These are phyloP conservation scores for Nepenthes alata DNA, from an alignment of 179 eudicot species.

Conservation along the genomic window DNA sequence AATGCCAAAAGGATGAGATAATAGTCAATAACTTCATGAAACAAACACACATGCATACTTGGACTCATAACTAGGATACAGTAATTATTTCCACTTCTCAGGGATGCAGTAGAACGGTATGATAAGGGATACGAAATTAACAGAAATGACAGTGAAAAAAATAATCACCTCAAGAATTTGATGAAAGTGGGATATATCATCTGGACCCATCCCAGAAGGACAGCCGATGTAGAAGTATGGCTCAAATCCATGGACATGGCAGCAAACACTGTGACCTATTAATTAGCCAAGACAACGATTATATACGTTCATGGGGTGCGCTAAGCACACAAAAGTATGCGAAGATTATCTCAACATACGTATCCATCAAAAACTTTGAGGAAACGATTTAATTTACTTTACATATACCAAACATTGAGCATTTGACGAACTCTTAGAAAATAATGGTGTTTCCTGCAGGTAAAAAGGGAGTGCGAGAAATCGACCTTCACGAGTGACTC, in stretches of 20 bases:
- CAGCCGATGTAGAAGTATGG: slow-evolving; percentile 89
- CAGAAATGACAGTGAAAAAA: not conserved
- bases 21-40: not conserved
- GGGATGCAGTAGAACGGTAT: not conserved
- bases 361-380: too few species aligned
- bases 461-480: not conserved
- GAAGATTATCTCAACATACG: too few species aligned
- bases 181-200: slow-evolving; percentile 79
- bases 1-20: slow-evolving; percentile 7
- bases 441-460: not conserved
- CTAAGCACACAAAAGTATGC: too few species aligned
- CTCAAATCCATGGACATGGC: slow-evolving; percentile 95
- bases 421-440: too few species aligned
- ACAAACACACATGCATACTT: not conserved
- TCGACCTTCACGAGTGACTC: slow-evolving; percentile 84
- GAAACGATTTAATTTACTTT: too few species aligned
- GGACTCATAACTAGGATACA: too few species aligned
- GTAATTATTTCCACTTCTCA: too few species aligned
- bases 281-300: too few species aligned
- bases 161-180: slow-evolving; percentile 70
- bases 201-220: slow-evolving; percentile 89
- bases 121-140: not conserved
- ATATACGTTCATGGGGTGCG: too few species aligned
- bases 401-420: too few species aligned
- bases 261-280: slow-evolving; percentile 86